These are phyloP conservation scores for Saturnispora galanensis DNA, from an alignment of 805 yeast species.

Conservation along the genomic window DNA sequence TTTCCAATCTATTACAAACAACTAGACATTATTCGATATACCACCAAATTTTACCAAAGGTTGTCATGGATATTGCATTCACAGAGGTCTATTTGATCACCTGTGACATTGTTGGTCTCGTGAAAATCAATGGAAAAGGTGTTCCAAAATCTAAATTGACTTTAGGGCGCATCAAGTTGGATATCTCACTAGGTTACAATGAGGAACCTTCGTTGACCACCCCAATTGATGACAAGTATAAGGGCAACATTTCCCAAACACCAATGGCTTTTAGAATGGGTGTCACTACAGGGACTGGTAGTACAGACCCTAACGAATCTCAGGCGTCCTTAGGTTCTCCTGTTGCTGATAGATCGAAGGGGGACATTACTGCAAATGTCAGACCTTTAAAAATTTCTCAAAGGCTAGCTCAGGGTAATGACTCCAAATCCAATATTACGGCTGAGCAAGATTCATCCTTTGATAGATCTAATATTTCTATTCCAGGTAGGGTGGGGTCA, in stretches of 20 bases:
- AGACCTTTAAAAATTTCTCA: slow-evolving; percentile 64
- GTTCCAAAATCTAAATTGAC: background rate
- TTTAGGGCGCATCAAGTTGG: background rate
- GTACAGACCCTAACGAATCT: background rate
- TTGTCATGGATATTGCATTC: slow-evolving; percentile 65
- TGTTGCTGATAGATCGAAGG: background rate
- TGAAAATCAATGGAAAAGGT: slow-evolving; percentile 31
- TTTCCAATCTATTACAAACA: slow-evolving; percentile 66
- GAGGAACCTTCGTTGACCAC: background rate
- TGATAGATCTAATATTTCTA: slow-evolving; percentile 1
- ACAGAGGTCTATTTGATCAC: slow-evolving; percentile 61
- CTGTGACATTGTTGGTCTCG: slow-evolving; percentile 49
- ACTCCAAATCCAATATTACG: slow-evolving; percentile 1
- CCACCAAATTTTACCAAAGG: slow-evolving; percentile 53
- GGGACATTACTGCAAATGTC: slow-evolving; percentile 32
- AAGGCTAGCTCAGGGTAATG: slow-evolving; percentile 27
- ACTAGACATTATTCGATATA: slow-evolving; percentile 65
- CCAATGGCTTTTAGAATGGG: slow-evolving; percentile 11
- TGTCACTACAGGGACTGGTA: background rate
- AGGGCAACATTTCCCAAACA: slow-evolving; percentile 7
- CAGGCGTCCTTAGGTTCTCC: slow-evolving; percentile 2
- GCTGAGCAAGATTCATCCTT: slow-evolving; percentile 2
- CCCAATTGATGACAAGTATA: slow-evolving; percentile 1
- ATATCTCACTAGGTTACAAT: too few relatives aligned
- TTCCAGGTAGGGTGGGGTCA: background rate